Evolutionary conservation across 352 stramenopile species (phyloP).

Genomic region (Pythium scleroteichum): DNA sequence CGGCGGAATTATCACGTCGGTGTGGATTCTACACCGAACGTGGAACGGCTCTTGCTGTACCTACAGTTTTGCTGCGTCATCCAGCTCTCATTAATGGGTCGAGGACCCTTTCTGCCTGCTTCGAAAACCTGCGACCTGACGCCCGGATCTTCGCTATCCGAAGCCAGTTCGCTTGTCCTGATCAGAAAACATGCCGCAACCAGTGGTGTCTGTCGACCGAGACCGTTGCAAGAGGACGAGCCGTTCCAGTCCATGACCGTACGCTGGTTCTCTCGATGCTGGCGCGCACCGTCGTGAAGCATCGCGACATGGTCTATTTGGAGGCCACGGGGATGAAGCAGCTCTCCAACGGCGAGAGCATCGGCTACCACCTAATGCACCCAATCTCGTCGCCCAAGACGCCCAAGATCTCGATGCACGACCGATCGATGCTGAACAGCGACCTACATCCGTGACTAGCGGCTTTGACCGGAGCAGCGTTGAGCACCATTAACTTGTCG

Average conservation of each 20-base stretch:
- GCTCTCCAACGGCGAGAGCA: conserved; percentile 39
- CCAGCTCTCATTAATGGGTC: too few species aligned
- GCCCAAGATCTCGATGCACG: conserved; percentile 32
- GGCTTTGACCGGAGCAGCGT: too few species aligned
- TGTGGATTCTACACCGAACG: too few species aligned
- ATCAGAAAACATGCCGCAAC: conserved; percentile 45
- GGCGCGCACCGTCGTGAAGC: conserved; percentile 38
- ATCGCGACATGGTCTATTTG: conserved; percentile 56
- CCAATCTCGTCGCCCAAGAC: conserved; percentile 55
- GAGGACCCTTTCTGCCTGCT: too few species aligned
- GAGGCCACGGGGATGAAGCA: conserved; percentile 48
- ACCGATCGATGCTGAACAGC: too few species aligned
- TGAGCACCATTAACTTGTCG: too few species aligned
- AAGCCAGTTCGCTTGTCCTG: conserved; percentile 52
- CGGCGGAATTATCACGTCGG: too few species aligned
- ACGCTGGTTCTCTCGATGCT: conserved; percentile 53
- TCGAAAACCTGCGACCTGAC: too few species aligned
- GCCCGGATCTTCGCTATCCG: too few species aligned
- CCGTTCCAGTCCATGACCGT: conserved; percentile 59
- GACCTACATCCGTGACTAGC: too few species aligned
- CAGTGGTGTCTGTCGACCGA: conserved; percentile 38
- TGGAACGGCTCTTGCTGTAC: too few species aligned
- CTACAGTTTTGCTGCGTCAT: too few species aligned
- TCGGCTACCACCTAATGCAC: conserved; percentile 64
- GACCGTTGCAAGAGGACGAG: conserved; percentile 34